Percentiles rank a stretch among this genome's conserved stretches.
Evolutionary conservation across 1,139 yeast genomes (phyloP).

Genomic region (Suhomyces bokatorum): DNA sequence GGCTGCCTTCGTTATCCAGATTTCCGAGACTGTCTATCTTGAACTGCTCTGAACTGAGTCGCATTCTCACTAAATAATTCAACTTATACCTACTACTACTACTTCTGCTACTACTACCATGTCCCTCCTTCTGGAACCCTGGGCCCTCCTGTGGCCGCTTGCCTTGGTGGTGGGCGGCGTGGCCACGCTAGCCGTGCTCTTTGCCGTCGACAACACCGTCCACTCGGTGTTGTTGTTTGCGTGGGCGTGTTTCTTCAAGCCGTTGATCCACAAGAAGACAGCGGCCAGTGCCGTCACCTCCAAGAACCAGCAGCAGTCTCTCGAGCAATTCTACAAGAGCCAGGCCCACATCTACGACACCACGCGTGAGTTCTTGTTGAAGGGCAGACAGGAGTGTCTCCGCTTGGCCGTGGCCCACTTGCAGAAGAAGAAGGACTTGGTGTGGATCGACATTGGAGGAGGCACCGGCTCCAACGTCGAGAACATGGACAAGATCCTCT

Average conservation of each 20-base stretch:
- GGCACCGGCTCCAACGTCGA: constrained; percentile 85
- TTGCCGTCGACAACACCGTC: constrained; percentile 26
- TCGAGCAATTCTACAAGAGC: constrained; percentile 70
- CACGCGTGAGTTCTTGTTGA: constrained; percentile 62
- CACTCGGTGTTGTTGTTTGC: constrained; percentile 38
- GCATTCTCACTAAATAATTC: no score
- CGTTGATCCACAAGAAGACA: constrained; percentile 49
- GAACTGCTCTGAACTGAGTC: no score
- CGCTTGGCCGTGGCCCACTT: constrained; percentile 61
- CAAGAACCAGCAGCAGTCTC: constrained; percentile 59
- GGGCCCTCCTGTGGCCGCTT: not conserved
- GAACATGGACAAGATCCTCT: constrained; percentile 60
- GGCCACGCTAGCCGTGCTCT: constrained; percentile 8
- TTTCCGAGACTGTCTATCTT: no score
- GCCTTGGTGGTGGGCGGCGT: constrained; percentile 5
- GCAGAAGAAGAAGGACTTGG: constrained; percentile 43
- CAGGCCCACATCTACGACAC: constrained; percentile 77
- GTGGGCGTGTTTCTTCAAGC: constrained; percentile 69
- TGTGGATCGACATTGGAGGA: constrained; percentile 86
- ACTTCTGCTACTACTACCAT: no score
- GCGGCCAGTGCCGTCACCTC: constrained; percentile 21
- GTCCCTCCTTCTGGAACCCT: not conserved
- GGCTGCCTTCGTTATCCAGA: no score
- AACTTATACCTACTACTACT: not conserved
- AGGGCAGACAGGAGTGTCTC: constrained; percentile 71